These are phyloP conservation scores for Mycogone perniciosa DNA, from an alignment of 2,329 filamentous ascomycete species.

Conservation along the genomic window DNA sequence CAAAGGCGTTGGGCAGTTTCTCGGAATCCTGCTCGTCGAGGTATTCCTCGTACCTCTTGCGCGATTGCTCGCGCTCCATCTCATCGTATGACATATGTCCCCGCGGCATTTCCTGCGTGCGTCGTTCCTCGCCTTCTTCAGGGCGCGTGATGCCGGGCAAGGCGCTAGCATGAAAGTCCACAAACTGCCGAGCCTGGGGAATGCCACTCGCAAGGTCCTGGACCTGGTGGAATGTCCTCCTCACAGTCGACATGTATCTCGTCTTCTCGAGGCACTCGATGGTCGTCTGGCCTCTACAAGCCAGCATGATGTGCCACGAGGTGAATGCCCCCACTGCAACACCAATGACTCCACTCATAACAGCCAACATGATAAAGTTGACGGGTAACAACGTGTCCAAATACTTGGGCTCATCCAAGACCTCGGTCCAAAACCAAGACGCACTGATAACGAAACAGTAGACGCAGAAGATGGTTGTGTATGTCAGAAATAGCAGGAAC, in stretches of 20 bases:
- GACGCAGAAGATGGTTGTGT: slow-evolving; percentile 81
- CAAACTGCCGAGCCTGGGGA: slow-evolving; percentile 61
- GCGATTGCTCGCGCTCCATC: slow-evolving; percentile 48
- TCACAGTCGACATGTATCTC: slow-evolving; percentile 77
- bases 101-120: slow-evolving; percentile 21
- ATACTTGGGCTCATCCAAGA: slow-evolving; percentile 65
- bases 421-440: slow-evolving; percentile 79
- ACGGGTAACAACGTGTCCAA: slow-evolving; percentile 75
- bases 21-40: slow-evolving; percentile 84
- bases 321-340: slow-evolving; percentile 87
- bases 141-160: slow-evolving; percentile 73
- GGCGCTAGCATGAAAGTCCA: slow-evolving; percentile 76
- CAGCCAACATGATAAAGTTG: slow-evolving; percentile 82
- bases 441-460: slow-evolving; percentile 70
- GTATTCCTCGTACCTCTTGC: slow-evolving; percentile 60
- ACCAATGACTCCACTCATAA: slow-evolving; percentile 85
- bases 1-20: slow-evolving; percentile 87
- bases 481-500: slow-evolving; percentile 86
- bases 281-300: slow-evolving; percentile 75
- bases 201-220: slow-evolving; percentile 46
- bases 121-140: slow-evolving; percentile 68
- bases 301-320: slow-evolving; percentile 82
- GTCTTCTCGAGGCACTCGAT: slow-evolving; percentile 97
- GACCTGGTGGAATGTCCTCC: slow-evolving; percentile 60
- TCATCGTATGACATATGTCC: slow-evolving; percentile 48